phyloP scores from a whole-genome alignment of 2,329 filamentous ascomycete genomes.

The Fusarium dimerum region DNA sequence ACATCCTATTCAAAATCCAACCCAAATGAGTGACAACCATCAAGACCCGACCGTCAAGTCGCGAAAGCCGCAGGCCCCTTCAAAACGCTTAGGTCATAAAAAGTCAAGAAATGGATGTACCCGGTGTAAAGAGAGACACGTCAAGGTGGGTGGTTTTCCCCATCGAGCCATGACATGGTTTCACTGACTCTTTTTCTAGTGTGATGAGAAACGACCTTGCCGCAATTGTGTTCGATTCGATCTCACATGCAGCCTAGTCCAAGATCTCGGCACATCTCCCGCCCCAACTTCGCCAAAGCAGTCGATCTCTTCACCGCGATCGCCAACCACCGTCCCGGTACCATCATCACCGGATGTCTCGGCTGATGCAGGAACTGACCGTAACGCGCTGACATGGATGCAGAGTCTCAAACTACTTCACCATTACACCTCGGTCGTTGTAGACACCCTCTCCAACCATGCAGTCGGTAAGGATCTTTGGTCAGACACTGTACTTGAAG shows the following conservation, averaged over 20 bases:
- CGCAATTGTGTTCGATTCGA: constrained; percentile 15
- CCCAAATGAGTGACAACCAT: too few species aligned
- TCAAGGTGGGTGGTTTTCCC: constrained; percentile 10
- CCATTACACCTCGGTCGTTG: constrained; percentile 13
- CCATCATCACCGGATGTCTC: background rate
- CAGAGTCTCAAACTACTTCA: constrained; percentile 16
- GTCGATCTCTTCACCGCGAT: background rate
- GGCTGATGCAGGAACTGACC: background rate
- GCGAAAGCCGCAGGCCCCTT: background rate
- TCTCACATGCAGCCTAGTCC: constrained; percentile 14
- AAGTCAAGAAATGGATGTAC: constrained; percentile 17
- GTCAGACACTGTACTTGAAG: constrained; percentile 8
- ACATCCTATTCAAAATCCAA: too few species aligned
- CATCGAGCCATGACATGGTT: background rate
- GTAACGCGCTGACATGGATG: constrained; percentile 11
- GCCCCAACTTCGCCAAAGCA: background rate
- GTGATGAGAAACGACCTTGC: constrained; percentile 17
- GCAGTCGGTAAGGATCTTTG: constrained; percentile 5
- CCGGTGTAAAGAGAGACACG: constrained; percentile 17
- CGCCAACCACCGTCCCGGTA: background rate
- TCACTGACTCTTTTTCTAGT: constrained; percentile 5
- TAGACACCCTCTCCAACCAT: background rate
- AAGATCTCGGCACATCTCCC: background rate
- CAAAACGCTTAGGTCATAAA: constrained; percentile 12
- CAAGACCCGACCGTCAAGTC: too few species aligned